phyloP scores from a whole-genome alignment of 768 basidiomycete genomes.

The Strobilomyces echinocephalus region DNA sequence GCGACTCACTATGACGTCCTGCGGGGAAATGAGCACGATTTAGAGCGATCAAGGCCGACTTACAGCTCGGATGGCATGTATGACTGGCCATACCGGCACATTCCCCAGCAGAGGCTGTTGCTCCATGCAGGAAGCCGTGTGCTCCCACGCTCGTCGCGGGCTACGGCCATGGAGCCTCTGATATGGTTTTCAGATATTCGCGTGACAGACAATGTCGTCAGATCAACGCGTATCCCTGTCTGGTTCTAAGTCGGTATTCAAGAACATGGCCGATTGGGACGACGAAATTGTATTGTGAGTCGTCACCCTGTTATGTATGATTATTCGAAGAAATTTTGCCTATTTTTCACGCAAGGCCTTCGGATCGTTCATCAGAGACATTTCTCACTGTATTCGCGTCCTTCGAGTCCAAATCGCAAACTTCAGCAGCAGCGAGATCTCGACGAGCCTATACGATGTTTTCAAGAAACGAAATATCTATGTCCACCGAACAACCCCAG shows the following conservation, averaged over 20 bases:
- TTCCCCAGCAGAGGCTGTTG: slow-evolving; percentile 40
- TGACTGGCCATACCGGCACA: slow-evolving; percentile 74
- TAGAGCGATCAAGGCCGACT: not conserved
- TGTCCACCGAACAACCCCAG: too few relatives aligned
- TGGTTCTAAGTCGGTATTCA: too few relatives aligned
- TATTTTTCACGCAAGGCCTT: not conserved
- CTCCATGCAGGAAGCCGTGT: slow-evolving; percentile 20
- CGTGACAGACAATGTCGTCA: not conserved
- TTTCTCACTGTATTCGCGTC: not conserved
- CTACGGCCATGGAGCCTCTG: too few relatives aligned
- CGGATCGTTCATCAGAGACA: not conserved
- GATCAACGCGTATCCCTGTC: not conserved
- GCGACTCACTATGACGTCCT: slow-evolving; percentile 59
- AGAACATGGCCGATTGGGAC: not conserved
- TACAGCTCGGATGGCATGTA: slow-evolving; percentile 71
- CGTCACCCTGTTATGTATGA: too few relatives aligned
- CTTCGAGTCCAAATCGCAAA: too few relatives aligned
- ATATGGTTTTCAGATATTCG: not conserved
- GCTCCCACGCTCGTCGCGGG: not conserved
- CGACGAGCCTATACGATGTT: slow-evolving; percentile 16
- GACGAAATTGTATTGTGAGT: not conserved
- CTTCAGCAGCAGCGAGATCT: slow-evolving; percentile 4
- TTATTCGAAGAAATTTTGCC: too few relatives aligned
- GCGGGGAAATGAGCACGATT: slow-evolving; percentile 12
- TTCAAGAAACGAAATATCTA: slow-evolving; percentile 14